Conservation (phyloP, 78 protist genomes). For the Dictyostelium brefeldianum region DNA sequence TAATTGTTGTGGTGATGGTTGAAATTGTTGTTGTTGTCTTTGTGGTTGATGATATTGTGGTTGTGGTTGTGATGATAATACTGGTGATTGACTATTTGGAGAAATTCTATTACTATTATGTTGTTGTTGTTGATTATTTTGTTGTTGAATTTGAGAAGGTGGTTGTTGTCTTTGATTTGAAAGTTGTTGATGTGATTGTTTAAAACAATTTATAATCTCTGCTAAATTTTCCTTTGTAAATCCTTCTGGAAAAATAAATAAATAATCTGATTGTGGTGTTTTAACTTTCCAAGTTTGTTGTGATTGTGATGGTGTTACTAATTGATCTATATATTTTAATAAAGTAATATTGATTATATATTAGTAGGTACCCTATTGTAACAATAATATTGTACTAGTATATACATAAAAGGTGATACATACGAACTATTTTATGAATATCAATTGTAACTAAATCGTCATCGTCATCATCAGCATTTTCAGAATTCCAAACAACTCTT, state of each 20-base stretch:
- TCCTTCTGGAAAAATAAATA: slow-evolving; percentile 51
- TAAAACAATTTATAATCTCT: slow-evolving; percentile 17
- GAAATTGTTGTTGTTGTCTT: neutral
- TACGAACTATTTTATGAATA: slow-evolving; percentile 29
- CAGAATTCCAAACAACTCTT: slow-evolving; percentile 52
- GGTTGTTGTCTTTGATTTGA: slow-evolving; percentile 1
- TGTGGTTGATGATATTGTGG: slow-evolving; percentile 21
- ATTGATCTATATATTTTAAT: slow-evolving; percentile 11
- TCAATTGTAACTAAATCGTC: slow-evolving; percentile 19
- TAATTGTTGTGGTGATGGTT: neutral
- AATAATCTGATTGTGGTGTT: slow-evolving; percentile 8
- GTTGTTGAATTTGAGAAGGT: slow-evolving; percentile 13
- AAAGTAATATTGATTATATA: neutral
- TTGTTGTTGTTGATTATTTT: slow-evolving; percentile 26
- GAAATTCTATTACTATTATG: neutral
- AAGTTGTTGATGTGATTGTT: slow-evolving; percentile 13
- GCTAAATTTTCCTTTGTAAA: slow-evolving; percentile 14
- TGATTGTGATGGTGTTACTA: neutral
- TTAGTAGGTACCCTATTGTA: neutral
- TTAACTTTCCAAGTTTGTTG: slow-evolving; percentile 53
- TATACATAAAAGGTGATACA: neutral
- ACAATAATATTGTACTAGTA: too few species aligned
- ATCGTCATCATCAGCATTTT: neutral
- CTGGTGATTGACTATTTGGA: neutral
- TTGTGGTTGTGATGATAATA: neutral